Percentiles rank a stretch among this genome's conserved stretches.
Evolutionary conservation across 768 basidiomycete genomes (phyloP).

Genomic region (Galerina sulciceps): DNA sequence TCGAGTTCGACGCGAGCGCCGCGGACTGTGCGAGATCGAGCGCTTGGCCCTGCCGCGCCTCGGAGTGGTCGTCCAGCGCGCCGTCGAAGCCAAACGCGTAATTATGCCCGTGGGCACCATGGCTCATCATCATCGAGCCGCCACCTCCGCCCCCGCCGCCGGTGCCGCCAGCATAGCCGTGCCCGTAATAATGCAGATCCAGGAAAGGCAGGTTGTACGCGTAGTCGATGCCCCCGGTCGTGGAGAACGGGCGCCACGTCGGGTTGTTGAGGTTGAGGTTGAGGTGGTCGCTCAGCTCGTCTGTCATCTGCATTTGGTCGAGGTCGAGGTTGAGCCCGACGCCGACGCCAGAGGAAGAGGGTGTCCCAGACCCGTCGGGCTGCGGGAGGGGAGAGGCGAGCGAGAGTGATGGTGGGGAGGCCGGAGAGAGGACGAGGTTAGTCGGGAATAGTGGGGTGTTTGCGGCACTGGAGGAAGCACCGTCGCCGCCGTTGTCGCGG

Average conservation of each 20-base stretch:
- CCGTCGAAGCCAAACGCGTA: slow-evolving; percentile 13
- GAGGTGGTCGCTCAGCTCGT: no score
- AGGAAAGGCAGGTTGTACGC: slow-evolving; percentile 65
- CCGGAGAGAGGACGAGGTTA: slow-evolving; percentile 2
- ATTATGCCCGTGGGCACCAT: neutral
- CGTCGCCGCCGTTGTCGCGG: no score
- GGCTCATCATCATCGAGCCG: neutral
- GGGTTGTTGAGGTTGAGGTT: neutral
- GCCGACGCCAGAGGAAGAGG: no score
- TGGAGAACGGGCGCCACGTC: slow-evolving; percentile 10
- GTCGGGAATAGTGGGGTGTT: neutral
- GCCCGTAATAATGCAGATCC: slow-evolving; percentile 62
- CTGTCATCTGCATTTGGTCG: neutral
- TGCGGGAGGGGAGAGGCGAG: no score
- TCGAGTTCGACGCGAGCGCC: slow-evolving; percentile 7
- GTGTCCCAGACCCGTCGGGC: no score
- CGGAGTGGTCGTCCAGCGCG: slow-evolving; percentile 17
- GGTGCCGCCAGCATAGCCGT: neutral
- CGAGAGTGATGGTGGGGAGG: neutral
- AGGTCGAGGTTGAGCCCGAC: neutral
- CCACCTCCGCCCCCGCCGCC: no score
- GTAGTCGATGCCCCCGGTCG: slow-evolving; percentile 2
- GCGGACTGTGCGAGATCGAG: slow-evolving; percentile 40
- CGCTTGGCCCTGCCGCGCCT: slow-evolving; percentile 34
- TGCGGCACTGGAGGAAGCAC: no score